A percentile compares a stretch with the other conserved stretches of the same genome.
Evolutionary conservation across 1,284 basidiomycete species (phyloP).

Genomic region (Cutaneotrichosporon dermatis): DNA sequence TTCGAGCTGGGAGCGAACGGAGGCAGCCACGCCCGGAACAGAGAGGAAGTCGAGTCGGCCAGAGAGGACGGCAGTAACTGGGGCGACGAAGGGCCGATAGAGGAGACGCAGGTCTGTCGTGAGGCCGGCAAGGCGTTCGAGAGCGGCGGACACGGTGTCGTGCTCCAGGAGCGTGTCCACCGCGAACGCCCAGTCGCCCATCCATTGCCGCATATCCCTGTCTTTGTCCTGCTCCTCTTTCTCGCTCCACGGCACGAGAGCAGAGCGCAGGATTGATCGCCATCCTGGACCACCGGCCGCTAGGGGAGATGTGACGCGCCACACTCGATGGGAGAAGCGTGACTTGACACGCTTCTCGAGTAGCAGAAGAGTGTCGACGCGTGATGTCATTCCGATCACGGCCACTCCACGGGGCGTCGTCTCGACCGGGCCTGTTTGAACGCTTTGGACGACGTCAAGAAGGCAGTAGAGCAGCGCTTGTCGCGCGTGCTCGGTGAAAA

Average conservation of each 20-base stretch:
- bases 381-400: conserved; percentile 74
- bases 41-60: conserved; percentile 27
- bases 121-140: conserved; percentile 60
- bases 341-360: conserved; percentile 94
- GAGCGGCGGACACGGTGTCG: conserved; percentile 26
- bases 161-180: conserved; percentile 53
- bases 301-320: conserved; percentile 64
- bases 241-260: conserved; percentile 49
- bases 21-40: conserved; percentile 17
- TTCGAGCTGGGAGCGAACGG: conserved; percentile 37
- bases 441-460: conserved; percentile 53
- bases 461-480: conserved; percentile 85
- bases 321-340: conserved; percentile 83
- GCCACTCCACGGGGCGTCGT: conserved; percentile 60
- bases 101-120: conserved; percentile 65
- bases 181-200: conserved; percentile 56
- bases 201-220: conserved; percentile 51
- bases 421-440: conserved; percentile 45
- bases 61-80: conserved; percentile 28
- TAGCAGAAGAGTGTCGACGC: conserved; percentile 77
- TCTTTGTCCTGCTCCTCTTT: conserved; percentile 14
- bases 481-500: conserved; percentile 81
- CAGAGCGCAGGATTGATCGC: conserved; percentile 52
- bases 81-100: conserved; percentile 60
- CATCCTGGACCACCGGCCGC: conserved; percentile 52